phyloP scores from a whole-genome alignment of 768 basidiomycete species.

The Leccinellum luteum region DNA sequence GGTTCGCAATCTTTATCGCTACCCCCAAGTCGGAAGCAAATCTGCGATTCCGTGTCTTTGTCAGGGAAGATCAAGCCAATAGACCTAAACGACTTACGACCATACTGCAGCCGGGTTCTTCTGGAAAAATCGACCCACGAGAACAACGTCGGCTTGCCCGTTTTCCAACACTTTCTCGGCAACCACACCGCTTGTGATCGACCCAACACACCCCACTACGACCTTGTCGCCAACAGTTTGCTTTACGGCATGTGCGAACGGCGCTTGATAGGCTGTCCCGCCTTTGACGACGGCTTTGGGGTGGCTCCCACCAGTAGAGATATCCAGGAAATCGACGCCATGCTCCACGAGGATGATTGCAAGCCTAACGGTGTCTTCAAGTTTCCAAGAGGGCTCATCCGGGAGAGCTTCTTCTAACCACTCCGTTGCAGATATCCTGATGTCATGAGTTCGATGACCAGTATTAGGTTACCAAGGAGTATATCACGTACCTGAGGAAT shows the following conservation, averaged over 20 bases:
- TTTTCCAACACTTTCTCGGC: constrained; percentile 44
- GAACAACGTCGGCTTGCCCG: constrained; percentile 45
- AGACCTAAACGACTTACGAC: constrained; percentile 23
- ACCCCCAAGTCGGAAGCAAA: constrained; percentile 59
- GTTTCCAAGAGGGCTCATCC: constrained; percentile 62
- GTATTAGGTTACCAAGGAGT: neutral
- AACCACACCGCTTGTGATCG: constrained; percentile 36
- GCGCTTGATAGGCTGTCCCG: constrained; percentile 49
- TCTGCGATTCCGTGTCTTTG: neutral
- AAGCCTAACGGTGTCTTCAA: constrained; percentile 64
- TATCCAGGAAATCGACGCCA: constrained; percentile 76
- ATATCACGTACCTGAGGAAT: constrained; percentile 56
- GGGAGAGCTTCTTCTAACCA: constrained; percentile 62
- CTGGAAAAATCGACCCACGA: constrained; percentile 54
- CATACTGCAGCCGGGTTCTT: constrained; percentile 54
- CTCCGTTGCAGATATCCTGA: constrained; percentile 65
- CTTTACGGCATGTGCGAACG: constrained; percentile 54
- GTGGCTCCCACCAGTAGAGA: constrained; percentile 63
- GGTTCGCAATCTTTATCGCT: constrained; percentile 42
- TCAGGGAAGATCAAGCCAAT: neutral
- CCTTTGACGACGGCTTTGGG: constrained; percentile 32
- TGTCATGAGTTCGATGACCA: neutral
- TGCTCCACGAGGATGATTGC: constrained; percentile 55
- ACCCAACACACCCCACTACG: constrained; percentile 29
- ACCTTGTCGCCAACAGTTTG: constrained; percentile 41